Base-by-base conservation (phyloP, 2,329 filamentous ascomycete genomes). In the Fusarium pseudocircinatum region DNA sequence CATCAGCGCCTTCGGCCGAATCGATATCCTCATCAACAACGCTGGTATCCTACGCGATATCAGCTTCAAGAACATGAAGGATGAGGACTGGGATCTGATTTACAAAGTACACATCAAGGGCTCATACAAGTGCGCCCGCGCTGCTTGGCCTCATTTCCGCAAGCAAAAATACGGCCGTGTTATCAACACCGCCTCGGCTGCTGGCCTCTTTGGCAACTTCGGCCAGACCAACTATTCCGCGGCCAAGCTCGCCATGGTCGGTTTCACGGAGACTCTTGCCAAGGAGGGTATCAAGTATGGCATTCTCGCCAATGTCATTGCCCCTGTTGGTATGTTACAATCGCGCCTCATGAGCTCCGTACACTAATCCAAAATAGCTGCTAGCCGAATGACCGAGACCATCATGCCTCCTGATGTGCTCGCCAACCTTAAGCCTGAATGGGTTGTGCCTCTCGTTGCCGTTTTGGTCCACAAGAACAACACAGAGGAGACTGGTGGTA, bases 201-300 rank as follows among this genome's bases (percentile, higher is more conserved):
- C 96, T 70, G 96, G 96, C 79, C 88, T 99, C 60, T 98, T 97
- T 82, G 96, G 96, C 79, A 96, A 91, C 85, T 98, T 98, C 80
- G 96, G 96, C 75, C 96, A 98, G 86, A 90, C 92, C 82, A 98
- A 98, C 85, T 99, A 99, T 86, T 97, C 96, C 60, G 95, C 96
- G 69, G 96, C 96, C 80, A 99, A 98, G 87, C 89, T 98, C 74
- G 93, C 94, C 74, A 91, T 97, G 86, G 95, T 99, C 71, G 96
- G 96, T 76, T 98, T 98, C 87, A 98, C 95, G 43, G 96, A 99
- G 88, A 98, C 96, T 8, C 89, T 99, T 72, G 96, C 96, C 69
- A 98, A 98, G 88, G 96, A 99, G 87, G 96, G 96, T 75, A 87
- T 90, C 81, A 98, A 98, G 86, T 99, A 99, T 87, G 98, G 98